A percentile compares a stretch with the other conserved stretches of the same genome.
phyloP scores from a whole-genome alignment of 768 basidiomycete genomes.

The Collybia sp. region DNA sequence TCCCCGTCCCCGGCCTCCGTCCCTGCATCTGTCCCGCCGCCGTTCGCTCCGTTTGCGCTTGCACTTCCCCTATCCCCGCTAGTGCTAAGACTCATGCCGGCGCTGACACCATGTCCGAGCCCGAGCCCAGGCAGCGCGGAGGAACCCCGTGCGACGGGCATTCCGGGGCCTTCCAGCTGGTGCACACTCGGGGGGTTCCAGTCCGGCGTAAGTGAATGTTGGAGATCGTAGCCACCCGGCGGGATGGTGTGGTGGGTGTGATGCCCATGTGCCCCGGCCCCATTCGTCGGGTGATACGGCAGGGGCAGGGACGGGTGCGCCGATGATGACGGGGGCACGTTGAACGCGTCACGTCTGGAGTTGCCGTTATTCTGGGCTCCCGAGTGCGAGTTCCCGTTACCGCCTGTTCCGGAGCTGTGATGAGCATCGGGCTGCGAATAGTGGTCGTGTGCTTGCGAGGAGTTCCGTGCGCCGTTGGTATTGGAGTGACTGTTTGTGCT shows the following conservation, averaged over 20 bases:
- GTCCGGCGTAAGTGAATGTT: slow-evolving; percentile 34
- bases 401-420: slow-evolving; percentile 6
- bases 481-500: slow-evolving; percentile 26
- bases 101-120: slow-evolving; percentile 6
- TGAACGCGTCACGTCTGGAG: slow-evolving; percentile 36
- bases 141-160: slow-evolving; percentile 58
- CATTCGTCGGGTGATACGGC: slow-evolving; percentile 29
- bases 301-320: slow-evolving; percentile 51
- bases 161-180: slow-evolving; percentile 72
- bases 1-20: slow-evolving; percentile 44
- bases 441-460: slow-evolving; percentile 11
- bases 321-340: slow-evolving; percentile 44
- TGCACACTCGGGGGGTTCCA: slow-evolving; percentile 49
- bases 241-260: slow-evolving; percentile 30
- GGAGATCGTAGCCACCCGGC: slow-evolving; percentile 31
- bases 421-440: slow-evolving; percentile 23
- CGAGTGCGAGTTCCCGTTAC: slow-evolving; percentile 5
- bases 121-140: slow-evolving; percentile 24
- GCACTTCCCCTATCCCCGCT: no score
- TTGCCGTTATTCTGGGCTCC: slow-evolving; percentile 10
- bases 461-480: slow-evolving; percentile 11
- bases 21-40: slow-evolving; percentile 25
- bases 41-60: slow-evolving; percentile 2
- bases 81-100: slow-evolving; percentile 19
- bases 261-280: slow-evolving; percentile 18